Evolutionary conservation across 2,329 filamentous ascomycete species (phyloP).

Genomic region (Aureobasidium sp.): DNA sequence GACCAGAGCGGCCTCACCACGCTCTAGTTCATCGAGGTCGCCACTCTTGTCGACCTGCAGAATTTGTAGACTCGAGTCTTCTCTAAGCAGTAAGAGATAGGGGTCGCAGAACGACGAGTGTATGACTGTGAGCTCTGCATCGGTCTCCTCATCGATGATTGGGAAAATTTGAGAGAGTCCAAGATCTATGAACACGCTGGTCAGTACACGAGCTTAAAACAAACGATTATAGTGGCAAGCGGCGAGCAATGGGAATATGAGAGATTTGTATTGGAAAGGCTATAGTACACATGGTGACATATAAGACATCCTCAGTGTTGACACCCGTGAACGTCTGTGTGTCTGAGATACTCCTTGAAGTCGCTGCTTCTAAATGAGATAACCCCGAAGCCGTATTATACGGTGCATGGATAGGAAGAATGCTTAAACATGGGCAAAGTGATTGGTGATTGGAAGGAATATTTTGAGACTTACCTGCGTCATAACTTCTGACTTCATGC

Average conservation of each 20-base stretch:
- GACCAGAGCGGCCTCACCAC: constrained; percentile 62
- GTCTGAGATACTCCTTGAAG: neutral
- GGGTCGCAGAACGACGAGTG: constrained; percentile 89
- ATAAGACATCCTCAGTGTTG: constrained; percentile 4
- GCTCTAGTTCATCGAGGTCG: constrained; percentile 86
- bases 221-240: constrained; percentile 1
- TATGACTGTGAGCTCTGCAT: constrained; percentile 79
- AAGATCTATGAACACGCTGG: constrained; percentile 65
- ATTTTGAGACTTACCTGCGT: constrained; percentile 71
- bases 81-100: constrained; percentile 83
- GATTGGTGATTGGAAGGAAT: neutral
- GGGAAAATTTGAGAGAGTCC: constrained; percentile 92
- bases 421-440: constrained; percentile 13
- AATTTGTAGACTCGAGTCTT: constrained; percentile 84
- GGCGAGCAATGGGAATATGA: constrained; percentile 14
- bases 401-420: neutral
- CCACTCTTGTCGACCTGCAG: constrained; percentile 83
- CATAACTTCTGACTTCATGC: constrained; percentile 90
- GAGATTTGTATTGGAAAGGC: constrained; percentile 21
- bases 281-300: constrained; percentile 17
- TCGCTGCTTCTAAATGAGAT: neutral
- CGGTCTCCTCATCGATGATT: constrained; percentile 91
- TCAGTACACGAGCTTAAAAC: constrained; percentile 5
- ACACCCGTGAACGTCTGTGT: neutral
- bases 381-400: neutral